phyloP scores from a whole-genome alignment of 345 rosid genomes.

The Arabidopsis suecica region DNA sequence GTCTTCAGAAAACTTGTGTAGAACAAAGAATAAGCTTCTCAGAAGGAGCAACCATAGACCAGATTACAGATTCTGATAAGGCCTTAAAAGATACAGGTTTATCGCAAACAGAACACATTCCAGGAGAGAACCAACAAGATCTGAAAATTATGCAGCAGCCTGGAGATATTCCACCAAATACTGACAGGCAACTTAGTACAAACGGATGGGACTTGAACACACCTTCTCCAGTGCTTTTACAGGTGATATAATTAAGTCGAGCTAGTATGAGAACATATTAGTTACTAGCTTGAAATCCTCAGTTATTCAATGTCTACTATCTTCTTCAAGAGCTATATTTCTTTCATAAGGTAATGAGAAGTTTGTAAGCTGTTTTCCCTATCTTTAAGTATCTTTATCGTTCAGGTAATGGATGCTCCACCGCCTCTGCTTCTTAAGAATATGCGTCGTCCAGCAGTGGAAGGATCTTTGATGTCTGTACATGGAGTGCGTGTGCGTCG shows the following conservation, averaged over 20 bases:
- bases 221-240: slow-evolving; percentile 77
- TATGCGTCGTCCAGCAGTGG: slow-evolving; percentile 45
- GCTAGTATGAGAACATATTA: slow-evolving; percentile 26
- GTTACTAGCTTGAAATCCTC: slow-evolving; percentile 20
- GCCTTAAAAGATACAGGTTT: slow-evolving; percentile 55
- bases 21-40: slow-evolving; percentile 47
- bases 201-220: slow-evolving; percentile 66
- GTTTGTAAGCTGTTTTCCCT: slow-evolving; percentile 16
- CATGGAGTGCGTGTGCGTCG: slow-evolving; percentile 68
- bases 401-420: slow-evolving; percentile 73
- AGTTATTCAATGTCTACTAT: neutral
- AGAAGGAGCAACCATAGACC: slow-evolving; percentile 48
- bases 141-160: slow-evolving; percentile 52
- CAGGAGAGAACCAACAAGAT: slow-evolving; percentile 57
- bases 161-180: slow-evolving; percentile 50
- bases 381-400: slow-evolving; percentile 33
- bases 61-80: slow-evolving; percentile 46
- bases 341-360: slow-evolving; percentile 10
- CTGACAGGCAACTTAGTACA: slow-evolving; percentile 54
- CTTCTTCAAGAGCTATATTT: neutral
- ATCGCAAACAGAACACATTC: slow-evolving; percentile 57
- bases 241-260: slow-evolving; percentile 52
- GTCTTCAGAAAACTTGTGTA: slow-evolving; percentile 63
- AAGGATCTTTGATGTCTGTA: slow-evolving; percentile 57
- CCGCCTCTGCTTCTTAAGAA: slow-evolving; percentile 74